phyloP scores from a whole-genome alignment of 176 grass and related monocot genomes.

The Oryza nivara region DNA sequence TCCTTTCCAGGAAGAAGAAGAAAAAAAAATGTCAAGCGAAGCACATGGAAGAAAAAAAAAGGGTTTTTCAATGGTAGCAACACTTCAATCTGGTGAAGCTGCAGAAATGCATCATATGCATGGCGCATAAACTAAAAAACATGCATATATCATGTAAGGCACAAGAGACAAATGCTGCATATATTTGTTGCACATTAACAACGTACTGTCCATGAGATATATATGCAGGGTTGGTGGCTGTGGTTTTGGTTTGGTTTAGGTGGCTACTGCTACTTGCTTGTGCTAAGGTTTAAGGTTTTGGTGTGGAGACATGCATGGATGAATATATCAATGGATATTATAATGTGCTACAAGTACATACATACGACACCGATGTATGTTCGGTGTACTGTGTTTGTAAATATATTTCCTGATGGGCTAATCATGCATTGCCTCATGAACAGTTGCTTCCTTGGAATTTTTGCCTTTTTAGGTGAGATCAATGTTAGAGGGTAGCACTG shows the following conservation, averaged over 20 bases:
- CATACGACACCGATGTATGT: not conserved
- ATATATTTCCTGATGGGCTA: not conserved
- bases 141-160: conserved; percentile 27
- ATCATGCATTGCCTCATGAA: not conserved
- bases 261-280: conserved; percentile 32
- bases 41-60: not conserved
- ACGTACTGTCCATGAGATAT: not conserved
- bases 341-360: conserved; percentile 14
- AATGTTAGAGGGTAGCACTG: not conserved
- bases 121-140: conserved; percentile 48
- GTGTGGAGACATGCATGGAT: conserved; percentile 15
- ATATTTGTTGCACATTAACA: conserved; percentile 30
- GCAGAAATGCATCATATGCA: conserved; percentile 27
- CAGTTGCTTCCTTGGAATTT: not conserved
- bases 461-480: not conserved
- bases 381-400: not conserved
- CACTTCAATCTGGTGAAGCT: conserved; percentile 25
- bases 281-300: conserved; percentile 45
- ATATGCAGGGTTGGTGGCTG: not conserved
- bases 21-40: not conserved
- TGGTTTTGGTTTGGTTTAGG: not conserved
- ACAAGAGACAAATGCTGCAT: conserved; percentile 43
- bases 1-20: not conserved
- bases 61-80: not conserved
- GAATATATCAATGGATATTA: not conserved